Evolutionary conservation across 768 basidiomycete genomes (phyloP), one percentile per base, ranked within the genome.

Genomic region (Podaxis rugospora): DNA sequence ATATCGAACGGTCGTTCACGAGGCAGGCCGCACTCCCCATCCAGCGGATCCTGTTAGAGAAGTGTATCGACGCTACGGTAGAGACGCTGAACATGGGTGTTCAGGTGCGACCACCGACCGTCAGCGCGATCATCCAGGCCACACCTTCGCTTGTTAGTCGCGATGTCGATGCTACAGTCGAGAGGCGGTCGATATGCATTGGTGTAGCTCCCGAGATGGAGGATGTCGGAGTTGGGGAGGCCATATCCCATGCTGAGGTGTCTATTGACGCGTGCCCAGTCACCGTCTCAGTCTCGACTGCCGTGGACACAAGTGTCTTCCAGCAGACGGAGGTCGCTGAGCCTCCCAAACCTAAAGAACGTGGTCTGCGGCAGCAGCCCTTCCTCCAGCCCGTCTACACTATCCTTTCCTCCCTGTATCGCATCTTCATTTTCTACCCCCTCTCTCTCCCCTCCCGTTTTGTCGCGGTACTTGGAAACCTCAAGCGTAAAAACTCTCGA

Each of bases 1-100:
- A 82, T 44, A 73, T 78, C 51, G 90, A 92, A 66, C 81, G 86
- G 55, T 74, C 76, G 55, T 80, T 81, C 66, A 68, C 68, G 46
- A 47, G 37, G 7, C 52, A 54, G 18, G 52, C 44, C 14, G 36
- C 46, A 9, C 64, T 57, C 3, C 67, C 68, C 2, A 62, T 64
- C 14, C 66, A 68, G 60, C 72, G 75, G 55, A 80, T 75, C 9
- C 69, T 61, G 25, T 10, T 70, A 14, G 80, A 86, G 55, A 78
- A 84, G 67, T 75, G 75, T 46, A 69, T 82, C 28, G 80, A 85
- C 58, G 80, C 77, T n/a, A 73, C 72, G 32, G 68, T 75, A 44
- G 65, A 62, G 28, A 73, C 71, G 13, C 63, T 64, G 36, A 71
- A 70, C 55, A 69, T 70, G 36, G 74, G 75, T 16, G 67, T 79